Percentiles rank a stretch among this genome's conserved stretches.
Evolutionary conservation across 345 rosid genomes (phyloP).

Genomic region (Aquilaria sinensis): DNA sequence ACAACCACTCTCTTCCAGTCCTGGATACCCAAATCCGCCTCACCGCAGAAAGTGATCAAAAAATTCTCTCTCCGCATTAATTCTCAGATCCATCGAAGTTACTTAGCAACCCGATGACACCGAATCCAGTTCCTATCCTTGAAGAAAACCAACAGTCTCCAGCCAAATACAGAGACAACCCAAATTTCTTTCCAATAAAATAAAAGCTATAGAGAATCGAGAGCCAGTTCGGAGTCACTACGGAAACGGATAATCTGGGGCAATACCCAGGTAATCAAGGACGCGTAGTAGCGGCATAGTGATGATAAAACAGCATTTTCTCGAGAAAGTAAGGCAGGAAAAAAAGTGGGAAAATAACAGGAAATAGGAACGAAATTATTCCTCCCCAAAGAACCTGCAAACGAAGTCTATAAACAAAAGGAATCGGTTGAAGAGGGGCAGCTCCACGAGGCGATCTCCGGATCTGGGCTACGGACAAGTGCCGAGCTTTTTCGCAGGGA

Average conservation of each 20-base stretch:
- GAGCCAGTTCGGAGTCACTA: conserved; percentile 17
- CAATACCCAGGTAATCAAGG: conserved; percentile 18
- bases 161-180: background rate
- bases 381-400: background rate
- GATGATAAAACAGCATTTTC: conserved; percentile 20
- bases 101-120: conserved; percentile 4
- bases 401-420: conserved; percentile 15
- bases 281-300: background rate
- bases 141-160: background rate
- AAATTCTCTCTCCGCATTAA: conserved; percentile 11
- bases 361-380: background rate
- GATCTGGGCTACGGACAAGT: conserved; percentile 32
- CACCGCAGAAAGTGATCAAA: conserved; percentile 17
- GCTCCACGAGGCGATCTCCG: conserved; percentile 9
- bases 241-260: background rate
- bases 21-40: conserved; percentile 15
- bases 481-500: conserved; percentile 21
- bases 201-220: conserved; percentile 8
- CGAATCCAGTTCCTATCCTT: conserved; percentile 8
- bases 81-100: conserved; percentile 24
- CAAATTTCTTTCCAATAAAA: background rate
- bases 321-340: conserved; percentile 7
- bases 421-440: conserved; percentile 20
- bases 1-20: background rate
- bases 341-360: background rate